Evolutionary conservation across 2,329 filamentous ascomycete species (phyloP).

Genomic region (Cercospora canescens): DNA sequence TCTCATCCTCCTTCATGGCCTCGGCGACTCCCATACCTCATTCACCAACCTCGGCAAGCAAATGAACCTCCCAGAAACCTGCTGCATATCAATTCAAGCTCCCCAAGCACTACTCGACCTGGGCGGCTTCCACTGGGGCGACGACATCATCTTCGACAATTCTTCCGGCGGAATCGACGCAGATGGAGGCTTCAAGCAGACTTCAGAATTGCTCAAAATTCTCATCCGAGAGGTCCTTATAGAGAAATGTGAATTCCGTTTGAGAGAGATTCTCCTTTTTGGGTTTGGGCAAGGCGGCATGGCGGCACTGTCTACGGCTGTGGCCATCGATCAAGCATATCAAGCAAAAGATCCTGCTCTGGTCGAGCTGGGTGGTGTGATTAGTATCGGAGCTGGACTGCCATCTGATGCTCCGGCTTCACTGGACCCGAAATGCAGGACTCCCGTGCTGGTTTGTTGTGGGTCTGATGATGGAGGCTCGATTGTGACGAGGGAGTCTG

Average conservation of each 20-base stretch:
- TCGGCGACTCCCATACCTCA: slow-evolving; percentile 71
- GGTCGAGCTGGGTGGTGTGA: slow-evolving; percentile 56
- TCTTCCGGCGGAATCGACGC: slow-evolving; percentile 53
- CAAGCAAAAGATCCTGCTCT: slow-evolving; percentile 3
- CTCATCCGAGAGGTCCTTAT: slow-evolving; percentile 49
- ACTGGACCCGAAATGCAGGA: slow-evolving; percentile 56
- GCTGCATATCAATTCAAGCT: slow-evolving; percentile 72
- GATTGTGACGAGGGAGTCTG: slow-evolving; percentile 59
- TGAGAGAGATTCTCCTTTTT: slow-evolving; percentile 54
- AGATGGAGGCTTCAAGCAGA: slow-evolving; percentile 53
- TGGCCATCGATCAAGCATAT: slow-evolving; percentile 18
- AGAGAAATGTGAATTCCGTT: slow-evolving; percentile 50
- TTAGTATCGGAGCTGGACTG: slow-evolving; percentile 64
- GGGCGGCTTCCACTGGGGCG: slow-evolving; percentile 64
- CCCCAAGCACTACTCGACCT: slow-evolving; percentile 67
- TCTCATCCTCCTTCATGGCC: slow-evolving; percentile 78
- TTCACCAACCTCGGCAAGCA: slow-evolving; percentile 70
- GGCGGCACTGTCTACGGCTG: slow-evolving; percentile 50
- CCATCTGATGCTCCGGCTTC: slow-evolving; percentile 49
- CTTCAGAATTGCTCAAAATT: slow-evolving; percentile 44
- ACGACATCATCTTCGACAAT: slow-evolving; percentile 59
- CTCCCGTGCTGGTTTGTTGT: slow-evolving; percentile 64
- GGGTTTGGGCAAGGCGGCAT: slow-evolving; percentile 61
- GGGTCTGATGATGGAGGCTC: slow-evolving; percentile 49
- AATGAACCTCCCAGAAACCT: slow-evolving; percentile 73